Evolutionary conservation across 345 rosid species (phyloP).

Genomic region (Salix purpurea): DNA sequence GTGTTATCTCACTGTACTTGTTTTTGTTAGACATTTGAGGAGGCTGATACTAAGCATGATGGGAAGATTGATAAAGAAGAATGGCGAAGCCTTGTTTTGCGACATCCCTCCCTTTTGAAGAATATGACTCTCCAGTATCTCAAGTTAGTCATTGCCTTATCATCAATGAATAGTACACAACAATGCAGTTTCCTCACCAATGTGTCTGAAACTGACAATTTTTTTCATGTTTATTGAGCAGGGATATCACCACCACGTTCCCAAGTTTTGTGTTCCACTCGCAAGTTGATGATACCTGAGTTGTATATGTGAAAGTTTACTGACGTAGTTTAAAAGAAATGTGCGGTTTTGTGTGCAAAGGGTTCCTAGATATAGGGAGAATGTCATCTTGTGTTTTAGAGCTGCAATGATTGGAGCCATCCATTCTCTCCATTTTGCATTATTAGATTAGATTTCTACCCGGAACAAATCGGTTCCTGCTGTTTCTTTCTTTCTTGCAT

Average conservation of each 20-base stretch:
- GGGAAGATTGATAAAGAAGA: constrained; percentile 95
- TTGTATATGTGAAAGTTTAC: background rate
- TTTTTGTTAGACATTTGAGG: constrained; percentile 80
- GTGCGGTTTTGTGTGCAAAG: background rate
- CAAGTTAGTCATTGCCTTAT: background rate
- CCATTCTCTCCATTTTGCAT: background rate
- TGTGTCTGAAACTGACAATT: background rate
- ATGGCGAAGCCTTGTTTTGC: constrained; percentile 90
- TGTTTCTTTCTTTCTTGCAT: background rate
- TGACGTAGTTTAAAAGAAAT: background rate
- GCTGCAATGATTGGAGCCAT: background rate
- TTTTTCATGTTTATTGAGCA: background rate
- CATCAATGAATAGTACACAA: background rate
- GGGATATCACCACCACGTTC: constrained; percentile 28
- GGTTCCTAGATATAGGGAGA: background rate
- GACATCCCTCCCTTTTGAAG: constrained; percentile 88
- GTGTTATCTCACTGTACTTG: background rate
- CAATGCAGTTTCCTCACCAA: background rate
- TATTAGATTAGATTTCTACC: background rate
- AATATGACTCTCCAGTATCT: constrained; percentile 37
- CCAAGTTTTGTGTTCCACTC: constrained; percentile 30
- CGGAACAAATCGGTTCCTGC: background rate
- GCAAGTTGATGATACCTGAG: constrained; percentile 27
- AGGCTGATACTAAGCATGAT: constrained; percentile 96
- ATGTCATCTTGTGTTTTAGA: background rate